Conservation (phyloP, 2,329 filamentous ascomycete species). For the Colletotrichum chlorophyti region DNA sequence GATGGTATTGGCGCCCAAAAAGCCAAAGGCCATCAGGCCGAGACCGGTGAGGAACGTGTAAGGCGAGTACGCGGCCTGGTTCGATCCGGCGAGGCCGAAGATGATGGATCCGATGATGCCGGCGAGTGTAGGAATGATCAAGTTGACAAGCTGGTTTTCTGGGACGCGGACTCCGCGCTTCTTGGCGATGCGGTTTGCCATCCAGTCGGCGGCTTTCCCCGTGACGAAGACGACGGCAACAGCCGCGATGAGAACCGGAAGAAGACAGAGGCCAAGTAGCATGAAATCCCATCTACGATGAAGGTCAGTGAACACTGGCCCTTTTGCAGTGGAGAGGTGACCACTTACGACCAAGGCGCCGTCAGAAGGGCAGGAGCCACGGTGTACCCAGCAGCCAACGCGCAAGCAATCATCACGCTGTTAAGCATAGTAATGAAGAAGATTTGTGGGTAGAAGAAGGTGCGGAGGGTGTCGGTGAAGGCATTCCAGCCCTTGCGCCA, state of each 20-base stretch:
- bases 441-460: conserved; percentile 41
- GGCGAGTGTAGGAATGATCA: conserved; percentile 36
- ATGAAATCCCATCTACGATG: conserved; percentile 35
- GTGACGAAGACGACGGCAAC: conserved; percentile 39
- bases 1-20: conserved; percentile 35
- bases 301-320: not conserved
- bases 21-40: conserved; percentile 37
- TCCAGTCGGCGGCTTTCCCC: conserved; percentile 37
- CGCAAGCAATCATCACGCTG: conserved; percentile 38
- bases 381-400: conserved; percentile 36
- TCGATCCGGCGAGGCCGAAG: conserved; percentile 38
- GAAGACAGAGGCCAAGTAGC: conserved; percentile 35
- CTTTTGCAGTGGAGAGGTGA: fast-evolving
- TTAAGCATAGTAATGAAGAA: conserved; percentile 40
- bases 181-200: conserved; percentile 37
- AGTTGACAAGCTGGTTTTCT: conserved; percentile 40
- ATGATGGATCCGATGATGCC: conserved; percentile 38
- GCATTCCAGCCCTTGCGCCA: conserved; percentile 32
- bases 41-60: conserved; percentile 34
- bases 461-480: conserved; percentile 38
- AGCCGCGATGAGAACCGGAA: conserved; percentile 37
- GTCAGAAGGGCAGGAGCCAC: conserved; percentile 20
- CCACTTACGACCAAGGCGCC: conserved; percentile 21
- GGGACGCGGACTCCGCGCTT: conserved; percentile 37
- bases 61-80: conserved; percentile 33